phyloP scores from a whole-genome alignment of 140 eudicot species.

The Anethum foeniculum region DNA sequence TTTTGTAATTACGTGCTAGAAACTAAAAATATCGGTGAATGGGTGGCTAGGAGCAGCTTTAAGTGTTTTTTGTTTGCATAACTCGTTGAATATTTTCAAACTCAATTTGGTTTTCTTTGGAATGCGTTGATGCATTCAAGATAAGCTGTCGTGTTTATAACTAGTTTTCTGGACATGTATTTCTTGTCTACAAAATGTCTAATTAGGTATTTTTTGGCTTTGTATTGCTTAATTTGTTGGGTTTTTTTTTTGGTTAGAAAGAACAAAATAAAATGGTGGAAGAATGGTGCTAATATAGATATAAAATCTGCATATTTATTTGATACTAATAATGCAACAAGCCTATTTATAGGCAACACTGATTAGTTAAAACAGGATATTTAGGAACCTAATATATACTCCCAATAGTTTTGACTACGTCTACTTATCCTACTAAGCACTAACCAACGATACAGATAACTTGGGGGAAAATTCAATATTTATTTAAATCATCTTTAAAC shows the following conservation, averaged over 20 bases:
- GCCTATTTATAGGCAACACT: not conserved
- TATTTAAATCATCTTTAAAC: not conserved
- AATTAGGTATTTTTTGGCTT: not conserved
- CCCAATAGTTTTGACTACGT: not conserved
- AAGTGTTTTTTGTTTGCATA: not conserved
- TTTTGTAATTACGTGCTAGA: not conserved
- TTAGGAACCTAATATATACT: not conserved
- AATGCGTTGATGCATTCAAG: not conserved
- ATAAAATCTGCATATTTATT: not conserved
- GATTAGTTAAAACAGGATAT: not conserved
- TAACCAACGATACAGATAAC: not conserved
- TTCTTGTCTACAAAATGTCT: not conserved
- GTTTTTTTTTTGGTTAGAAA: too few relatives aligned
- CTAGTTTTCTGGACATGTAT: not conserved
- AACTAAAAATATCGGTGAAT: not conserved
- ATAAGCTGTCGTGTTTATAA: not conserved
- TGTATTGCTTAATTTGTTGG: not conserved
- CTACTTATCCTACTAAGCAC: not conserved
- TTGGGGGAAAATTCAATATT: not conserved
- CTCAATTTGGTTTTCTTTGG: not conserved
- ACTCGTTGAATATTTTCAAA: not conserved
- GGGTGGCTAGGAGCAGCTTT: not conserved
- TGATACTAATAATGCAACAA: not conserved
- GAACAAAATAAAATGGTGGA: not conserved
- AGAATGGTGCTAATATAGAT: not conserved